Base-by-base conservation (phyloP, 768 basidiomycete genomes). In the Trametes punicea region DNA sequence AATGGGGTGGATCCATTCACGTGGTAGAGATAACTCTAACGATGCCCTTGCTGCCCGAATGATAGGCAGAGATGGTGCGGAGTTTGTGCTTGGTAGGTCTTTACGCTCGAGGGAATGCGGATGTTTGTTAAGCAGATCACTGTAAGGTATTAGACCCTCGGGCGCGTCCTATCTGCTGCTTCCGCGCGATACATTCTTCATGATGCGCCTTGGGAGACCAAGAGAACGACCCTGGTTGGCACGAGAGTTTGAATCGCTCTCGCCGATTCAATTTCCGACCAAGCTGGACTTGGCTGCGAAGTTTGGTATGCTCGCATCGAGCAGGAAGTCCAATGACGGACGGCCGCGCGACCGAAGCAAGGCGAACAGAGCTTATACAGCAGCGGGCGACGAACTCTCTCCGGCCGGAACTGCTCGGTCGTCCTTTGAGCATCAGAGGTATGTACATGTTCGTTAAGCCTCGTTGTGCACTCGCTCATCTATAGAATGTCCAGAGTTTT, bases 381-480 rank as follows among this genome's bases (percentile, higher is more conserved):
- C 49, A 4, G 40, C 44, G 0, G 59, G 59, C 2, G 26, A 48
- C 23, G 55, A 44, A 0, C 45, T 45, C 2, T 50, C 60, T 4
- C n/a, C 25, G 1, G 46, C 25, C 0, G 65, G 65, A 0, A 49
- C 18, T 5, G 39, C 42, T 9, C 48, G 67, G 10, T 62, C 63
- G 4, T 40, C 44, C 1, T 69, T 69, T 38, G 67, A 69, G 23
- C 60, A 65, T 26, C 67, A 69, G 33, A 56, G 67, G 67, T 67
- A 26, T 11, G 63, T 45, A 16, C 8, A 16, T 29, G 10, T 2
- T 2, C 34, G 25, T 1, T 11, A 30, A 18, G n/a, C 0, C 6
- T 3, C 4, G 2, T 31, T 7, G 9, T 26, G 0, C 13, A 10
- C 15, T n/a, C 3, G 10, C 20, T 50, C 21, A 38, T 10, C 9